Base-by-base conservation (phyloP, 305 asterid species). In the Ilex paraguariensis region DNA sequence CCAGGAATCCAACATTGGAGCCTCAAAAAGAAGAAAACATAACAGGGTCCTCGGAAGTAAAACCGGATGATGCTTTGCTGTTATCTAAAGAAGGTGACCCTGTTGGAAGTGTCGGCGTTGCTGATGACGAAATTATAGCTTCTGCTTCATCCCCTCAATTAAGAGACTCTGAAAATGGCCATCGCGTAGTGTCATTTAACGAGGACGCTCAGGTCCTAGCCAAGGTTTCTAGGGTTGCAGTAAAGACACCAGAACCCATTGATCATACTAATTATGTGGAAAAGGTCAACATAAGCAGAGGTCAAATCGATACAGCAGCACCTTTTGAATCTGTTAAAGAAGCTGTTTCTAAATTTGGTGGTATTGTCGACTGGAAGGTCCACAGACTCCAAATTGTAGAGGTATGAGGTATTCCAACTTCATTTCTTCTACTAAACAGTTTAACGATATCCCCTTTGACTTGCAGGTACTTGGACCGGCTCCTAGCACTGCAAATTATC, bases 341-440 rank as follows among this genome's bases (percentile, higher is more conserved):
- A 0, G 97, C 96, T 46, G 96, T 94, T 45, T 94, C 99, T 2
- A 94, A 84, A 77, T 94, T 94, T 49, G 99, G 99, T 11, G 99
- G 99, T 14, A 88, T 94, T 36, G 97, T 94, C 36, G 99, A 94
- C 66, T 94, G 99, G 99, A 94, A 94, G 74, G 99, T 97, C 52
- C 97, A 94, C 69, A 87, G 92, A 9, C 86, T 75, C 50, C 96
- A 88, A 59, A 88, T 96, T 30, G 84, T 88, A 14, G 98, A 94
- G 97, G 99, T 93, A 87, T 61, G 58, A 14, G 54, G 28, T 63
- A 54, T 64, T 57, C 8, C 64, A 45, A 46, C 50, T 59, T 61
- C 15, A 28, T 13, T 56, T 61, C 48, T n/a, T 30, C 42, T 36
- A 36, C 9, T 8, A 4, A 8, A 14, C 54, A 56, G 50, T 44